A percentile compares a stretch with the other conserved stretches of the same genome.
Evolutionary conservation across 768 basidiomycete species (phyloP).

Genomic region (Mycena vulgaris): DNA sequence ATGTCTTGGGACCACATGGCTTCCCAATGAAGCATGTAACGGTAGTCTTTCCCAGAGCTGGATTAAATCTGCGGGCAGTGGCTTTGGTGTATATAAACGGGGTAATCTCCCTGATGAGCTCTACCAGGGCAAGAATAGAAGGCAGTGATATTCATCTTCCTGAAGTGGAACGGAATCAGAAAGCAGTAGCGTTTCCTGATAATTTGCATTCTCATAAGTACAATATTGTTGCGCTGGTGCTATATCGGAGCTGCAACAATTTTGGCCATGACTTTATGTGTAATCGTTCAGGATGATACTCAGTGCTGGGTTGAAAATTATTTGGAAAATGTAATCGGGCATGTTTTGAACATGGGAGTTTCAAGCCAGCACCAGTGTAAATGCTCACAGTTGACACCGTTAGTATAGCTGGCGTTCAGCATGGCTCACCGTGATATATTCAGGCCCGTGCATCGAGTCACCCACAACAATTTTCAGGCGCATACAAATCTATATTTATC

Average conservation of each 20-base stretch:
- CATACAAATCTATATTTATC: conserved; percentile 12
- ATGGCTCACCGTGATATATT: conserved; percentile 15
- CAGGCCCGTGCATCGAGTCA: conserved; percentile 18
- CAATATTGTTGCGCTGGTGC: conserved; percentile 7
- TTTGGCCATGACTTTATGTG: not conserved
- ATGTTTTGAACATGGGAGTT: conserved; percentile 13
- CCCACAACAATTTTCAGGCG: conserved; percentile 17
- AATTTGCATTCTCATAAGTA: conserved; percentile 14
- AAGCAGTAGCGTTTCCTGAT: conserved; percentile 7
- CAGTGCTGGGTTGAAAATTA: too few species aligned
- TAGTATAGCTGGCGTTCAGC: conserved; percentile 8
- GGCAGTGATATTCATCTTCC: too few species aligned
- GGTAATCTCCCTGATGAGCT: not conserved
- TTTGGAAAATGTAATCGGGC: conserved; percentile 10
- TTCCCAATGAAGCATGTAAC: too few species aligned
- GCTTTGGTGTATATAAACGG: too few species aligned
- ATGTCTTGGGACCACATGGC: too few species aligned
- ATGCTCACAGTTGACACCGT: conserved; percentile 17
- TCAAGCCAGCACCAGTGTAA: conserved; percentile 7
- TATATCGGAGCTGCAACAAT: conserved; percentile 11
- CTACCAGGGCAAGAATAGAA: too few species aligned
- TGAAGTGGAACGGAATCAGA: conserved; percentile 6
- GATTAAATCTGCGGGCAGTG: too few species aligned
- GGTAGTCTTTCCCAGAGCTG: too few species aligned
- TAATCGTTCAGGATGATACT: too few species aligned